Conservation (phyloP, 495 filamentous ascomycete genomes). For the Aspergillus sparsus region DNA sequence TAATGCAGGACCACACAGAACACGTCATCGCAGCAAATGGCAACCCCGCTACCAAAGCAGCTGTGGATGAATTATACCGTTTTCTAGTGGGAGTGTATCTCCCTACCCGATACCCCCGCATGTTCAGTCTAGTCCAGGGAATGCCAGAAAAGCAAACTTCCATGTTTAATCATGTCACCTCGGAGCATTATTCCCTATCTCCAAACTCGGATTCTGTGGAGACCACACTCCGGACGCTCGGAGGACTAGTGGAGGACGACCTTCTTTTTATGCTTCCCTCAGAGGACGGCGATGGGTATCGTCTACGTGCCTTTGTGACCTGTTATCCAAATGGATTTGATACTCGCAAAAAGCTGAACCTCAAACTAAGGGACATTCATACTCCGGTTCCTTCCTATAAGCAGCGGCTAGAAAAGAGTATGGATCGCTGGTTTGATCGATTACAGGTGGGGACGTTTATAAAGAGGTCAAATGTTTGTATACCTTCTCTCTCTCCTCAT, state of each 20-base stretch:
- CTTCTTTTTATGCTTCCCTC: slow-evolving; percentile 64
- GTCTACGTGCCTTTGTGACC: slow-evolving; percentile 62
- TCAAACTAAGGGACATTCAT: slow-evolving; percentile 67
- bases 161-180: slow-evolving; percentile 53
- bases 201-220: not conserved
- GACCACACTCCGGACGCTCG: not conserved
- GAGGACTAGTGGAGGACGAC: slow-evolving; percentile 51
- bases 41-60: slow-evolving; percentile 28
- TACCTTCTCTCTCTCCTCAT: slow-evolving; percentile 33
- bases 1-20: slow-evolving; percentile 47
- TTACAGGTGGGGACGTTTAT: slow-evolving; percentile 35
- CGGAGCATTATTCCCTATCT: not conserved
- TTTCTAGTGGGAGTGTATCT: slow-evolving; percentile 64
- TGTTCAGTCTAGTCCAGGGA: slow-evolving; percentile 46
- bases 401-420: slow-evolving; percentile 65
- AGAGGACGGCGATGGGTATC: slow-evolving; percentile 40
- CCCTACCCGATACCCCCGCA: slow-evolving; percentile 60
- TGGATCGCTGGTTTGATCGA: slow-evolving; percentile 68
- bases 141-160: slow-evolving; percentile 32
- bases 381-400: slow-evolving; percentile 63
- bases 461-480: slow-evolving; percentile 53
- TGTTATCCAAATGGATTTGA: slow-evolving; percentile 73
- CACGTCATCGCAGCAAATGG: slow-evolving; percentile 34
- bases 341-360: slow-evolving; percentile 59
- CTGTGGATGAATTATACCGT: slow-evolving; percentile 66